Conservation (phyloP, 1,139 yeast genomes). For the Suhomyces guaymorum region DNA sequence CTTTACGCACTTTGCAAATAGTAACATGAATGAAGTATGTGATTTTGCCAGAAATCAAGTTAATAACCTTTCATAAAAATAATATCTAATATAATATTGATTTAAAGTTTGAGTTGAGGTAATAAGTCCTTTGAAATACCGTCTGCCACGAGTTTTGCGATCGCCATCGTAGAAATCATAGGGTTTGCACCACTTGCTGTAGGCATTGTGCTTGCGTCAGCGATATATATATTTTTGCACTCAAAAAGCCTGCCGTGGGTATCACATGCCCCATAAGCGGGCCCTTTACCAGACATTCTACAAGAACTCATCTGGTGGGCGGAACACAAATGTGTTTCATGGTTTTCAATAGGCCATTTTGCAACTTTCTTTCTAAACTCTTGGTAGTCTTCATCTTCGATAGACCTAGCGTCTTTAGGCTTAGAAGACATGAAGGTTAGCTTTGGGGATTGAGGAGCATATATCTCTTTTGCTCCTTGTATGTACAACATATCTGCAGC, state of each 20-base stretch:
- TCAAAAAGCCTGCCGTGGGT: constrained; percentile 52
- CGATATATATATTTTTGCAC: constrained; percentile 53
- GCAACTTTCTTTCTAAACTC: constrained; percentile 42
- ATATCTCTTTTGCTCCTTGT: constrained; percentile 52
- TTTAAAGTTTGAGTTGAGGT: constrained; percentile 31
- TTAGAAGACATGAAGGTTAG: constrained; percentile 32
- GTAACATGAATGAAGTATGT: constrained; percentile 28
- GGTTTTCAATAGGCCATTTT: constrained; percentile 28
- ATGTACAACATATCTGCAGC: constrained; percentile 52
- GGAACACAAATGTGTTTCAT: constrained; percentile 44
- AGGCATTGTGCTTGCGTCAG: constrained; percentile 60
- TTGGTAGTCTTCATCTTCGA: constrained; percentile 48
- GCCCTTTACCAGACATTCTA: constrained; percentile 54
- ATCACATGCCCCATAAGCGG: constrained; percentile 52
- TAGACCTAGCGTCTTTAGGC: constrained; percentile 43
- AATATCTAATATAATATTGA: neutral
- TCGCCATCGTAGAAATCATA: constrained; percentile 47
- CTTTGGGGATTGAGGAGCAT: constrained; percentile 38
- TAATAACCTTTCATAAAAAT: constrained; percentile 20
- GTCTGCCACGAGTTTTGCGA: constrained; percentile 40
- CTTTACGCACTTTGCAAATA: constrained; percentile 29
- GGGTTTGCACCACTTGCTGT: constrained; percentile 64
- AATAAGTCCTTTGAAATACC: constrained; percentile 38
- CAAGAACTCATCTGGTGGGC: constrained; percentile 67
- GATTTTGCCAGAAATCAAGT: constrained; percentile 32